Evolutionary conservation across 768 basidiomycete species (phyloP), one percentile per base, ranked within the genome.

Genomic region (Russula lepida): DNA sequence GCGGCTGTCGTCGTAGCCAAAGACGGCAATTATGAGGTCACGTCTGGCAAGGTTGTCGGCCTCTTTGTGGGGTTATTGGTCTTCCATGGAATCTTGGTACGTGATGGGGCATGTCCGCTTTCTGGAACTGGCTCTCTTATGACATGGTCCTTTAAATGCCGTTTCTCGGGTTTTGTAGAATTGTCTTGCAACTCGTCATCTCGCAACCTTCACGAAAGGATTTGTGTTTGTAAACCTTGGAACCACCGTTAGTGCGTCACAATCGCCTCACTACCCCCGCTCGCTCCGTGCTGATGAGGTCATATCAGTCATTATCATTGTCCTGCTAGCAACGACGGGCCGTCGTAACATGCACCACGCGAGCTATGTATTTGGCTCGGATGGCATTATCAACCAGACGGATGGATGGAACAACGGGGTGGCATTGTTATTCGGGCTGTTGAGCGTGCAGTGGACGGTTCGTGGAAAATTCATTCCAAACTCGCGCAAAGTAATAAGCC

Each of bases 201-300:
- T 95, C 4, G 90, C 92, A 0, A 78, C 77, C 19, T 74, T 92
- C 63, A 92, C 92, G 2, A 79, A 78, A 23, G 80, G 80, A 30
- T 92, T 92, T 68, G 90, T 95, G 4, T 94, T 95, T 70, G 77
- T 95, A 68, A 95, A 95, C 72, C 77, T 95, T 54, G 91, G 91
- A 43, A 79, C 88, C 12, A 88, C 91, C 4, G 73, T 87, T 56
- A 67, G 85, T 86, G 63, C 66, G 81, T 74, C 32, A 28, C 56
- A 23, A 12, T 32, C 12, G 5, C 48, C n/a, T 50, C 21, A 43
- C 25, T 17, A 9, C 6, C 6, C 12, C 59, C 32, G 37, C 25
- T 56, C 28, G 5, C 60, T 56, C 27, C 2, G 25, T 48, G 1
- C 30, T n/a, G 17, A 33, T 21, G 32, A 3, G 25, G n/a, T 28